Conservation (phyloP, 164 flowering plant genomes). For the Buxus sempervirens region DNA sequence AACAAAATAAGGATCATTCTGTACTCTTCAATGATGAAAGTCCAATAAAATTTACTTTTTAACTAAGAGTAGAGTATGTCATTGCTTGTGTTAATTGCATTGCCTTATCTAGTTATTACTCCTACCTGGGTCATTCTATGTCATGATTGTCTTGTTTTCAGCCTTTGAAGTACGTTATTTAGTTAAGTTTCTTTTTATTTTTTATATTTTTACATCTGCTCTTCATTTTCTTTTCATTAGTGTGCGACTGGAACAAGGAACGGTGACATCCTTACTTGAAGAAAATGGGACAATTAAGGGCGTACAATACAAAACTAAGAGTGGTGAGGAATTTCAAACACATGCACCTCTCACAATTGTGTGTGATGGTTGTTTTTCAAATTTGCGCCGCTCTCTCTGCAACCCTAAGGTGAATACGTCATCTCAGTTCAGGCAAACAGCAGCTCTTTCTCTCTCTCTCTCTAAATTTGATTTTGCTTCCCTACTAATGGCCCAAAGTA, state of each 20-base stretch:
- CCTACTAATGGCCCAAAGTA: too few species aligned
- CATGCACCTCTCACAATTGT: conserved; percentile 86
- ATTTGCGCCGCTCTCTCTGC: conserved; percentile 84
- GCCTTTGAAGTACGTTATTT: conserved; percentile 7
- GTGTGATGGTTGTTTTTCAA: conserved; percentile 95
- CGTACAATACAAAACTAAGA: conserved; percentile 62
- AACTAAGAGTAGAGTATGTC: too few species aligned
- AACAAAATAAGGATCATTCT: too few species aligned
- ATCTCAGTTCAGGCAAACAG: not conserved
- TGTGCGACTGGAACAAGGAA: conserved; percentile 72
- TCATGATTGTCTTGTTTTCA: not conserved
- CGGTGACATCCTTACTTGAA: conserved; percentile 75
- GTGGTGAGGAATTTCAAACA: conserved; percentile 57
- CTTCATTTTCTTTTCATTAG: conserved; percentile 28
- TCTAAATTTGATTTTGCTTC: not conserved
- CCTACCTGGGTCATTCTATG: too few species aligned
- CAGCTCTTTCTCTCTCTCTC: not conserved
- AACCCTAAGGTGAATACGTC: conserved; percentile 54
- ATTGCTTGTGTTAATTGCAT: too few species aligned
- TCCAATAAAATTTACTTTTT: too few species aligned
- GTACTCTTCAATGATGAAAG: too few species aligned
- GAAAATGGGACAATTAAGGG: conserved; percentile 79
- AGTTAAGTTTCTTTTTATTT: not conserved
- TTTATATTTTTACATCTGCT: not conserved
- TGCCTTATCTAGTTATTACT: too few species aligned